Base-by-base conservation (phyloP, 129 eudicot genomes). In the Mikania micrantha region DNA sequence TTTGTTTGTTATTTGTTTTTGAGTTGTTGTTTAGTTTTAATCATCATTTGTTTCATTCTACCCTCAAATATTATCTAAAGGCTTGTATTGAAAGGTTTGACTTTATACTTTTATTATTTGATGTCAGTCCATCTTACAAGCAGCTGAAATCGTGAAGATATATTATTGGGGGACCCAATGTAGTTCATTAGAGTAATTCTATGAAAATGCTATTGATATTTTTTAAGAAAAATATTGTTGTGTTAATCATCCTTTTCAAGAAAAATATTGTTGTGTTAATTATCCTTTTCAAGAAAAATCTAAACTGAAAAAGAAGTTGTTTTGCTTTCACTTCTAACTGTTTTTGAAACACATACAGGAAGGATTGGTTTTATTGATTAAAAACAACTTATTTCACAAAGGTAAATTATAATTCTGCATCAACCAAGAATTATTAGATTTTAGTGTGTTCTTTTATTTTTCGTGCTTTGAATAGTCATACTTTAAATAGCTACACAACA, bases 361-460 rank as follows among this genome's bases (percentile, higher is more conserved):
- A 77, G 86, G 85, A 32, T 64, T 94, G 69, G 79, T 94, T 54
- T 77, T 94, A 75, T 72, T 94, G 81, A 78, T 94, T 78, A n/a
- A n/a, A n/a, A n/a, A n/a, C n/a, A n/a, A n/a, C n/a, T n/a, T n/a
- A n/a, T n/a, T n/a, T n/a, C n/a, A n/a, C n/a, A n/a, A n/a, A n/a
- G n/a, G n/a, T n/a, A n/a, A n/a, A n/a, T n/a, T n/a, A n/a, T n/a
- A n/a, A n/a, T n/a, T n/a, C n/a, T n/a, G n/a, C n/a, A n/a, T n/a
- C n/a, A n/a, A n/a, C n/a, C n/a, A n/a, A n/a, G n/a, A n/a, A n/a
- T n/a, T n/a, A n/a, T n/a, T n/a, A n/a, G n/a, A n/a, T n/a, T n/a
- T n/a, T n/a, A n/a, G n/a, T n/a, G n/a, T n/a, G n/a, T n/a, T n/a
- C n/a, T n/a, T n/a, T n/a, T n/a, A n/a, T n/a, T n/a, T n/a, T n/a